Conservation (phyloP, 495 filamentous ascomycete species). For the Chaetomidium leptoderma region DNA sequence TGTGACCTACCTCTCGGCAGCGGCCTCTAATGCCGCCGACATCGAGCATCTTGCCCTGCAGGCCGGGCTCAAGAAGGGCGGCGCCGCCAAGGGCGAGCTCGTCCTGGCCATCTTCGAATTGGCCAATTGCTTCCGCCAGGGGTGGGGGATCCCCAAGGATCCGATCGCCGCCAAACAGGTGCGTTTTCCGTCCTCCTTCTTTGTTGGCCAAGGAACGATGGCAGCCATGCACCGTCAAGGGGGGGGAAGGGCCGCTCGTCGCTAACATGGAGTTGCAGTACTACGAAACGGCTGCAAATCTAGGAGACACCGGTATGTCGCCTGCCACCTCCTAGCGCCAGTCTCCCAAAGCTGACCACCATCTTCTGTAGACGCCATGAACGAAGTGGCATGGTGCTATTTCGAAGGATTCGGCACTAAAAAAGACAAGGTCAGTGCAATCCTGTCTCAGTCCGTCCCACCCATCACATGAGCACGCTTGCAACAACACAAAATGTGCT, state of each 20-base stretch:
- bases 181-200: constrained; percentile 26
- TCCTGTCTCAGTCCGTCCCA: constrained; percentile 31
- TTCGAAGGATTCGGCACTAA: constrained; percentile 88
- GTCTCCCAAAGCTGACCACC: constrained; percentile 20
- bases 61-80: constrained; percentile 86
- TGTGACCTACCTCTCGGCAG: constrained; percentile 76
- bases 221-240: background rate
- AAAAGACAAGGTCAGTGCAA: constrained; percentile 97
- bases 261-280: constrained; percentile 52
- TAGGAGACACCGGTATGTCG: constrained; percentile 71
- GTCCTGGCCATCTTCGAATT: constrained; percentile 96
- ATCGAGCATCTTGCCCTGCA: constrained; percentile 78
- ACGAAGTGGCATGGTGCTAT: constrained; percentile 95
- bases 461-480: too few species aligned
- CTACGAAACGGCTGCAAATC: constrained; percentile 93
- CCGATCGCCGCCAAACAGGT: constrained; percentile 72
- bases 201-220: constrained; percentile 4
- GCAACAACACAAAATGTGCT: too few species aligned
- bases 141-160: constrained; percentile 90
- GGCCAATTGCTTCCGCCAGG: constrained; percentile 93
- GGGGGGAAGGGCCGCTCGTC: background rate
- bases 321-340: background rate
- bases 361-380: constrained; percentile 74
- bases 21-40: constrained; percentile 84
- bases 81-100: constrained; percentile 92